These are phyloP conservation scores for Ormosia semicastrata DNA, from an alignment of 306 rosid genomes.

Conservation along the genomic window DNA sequence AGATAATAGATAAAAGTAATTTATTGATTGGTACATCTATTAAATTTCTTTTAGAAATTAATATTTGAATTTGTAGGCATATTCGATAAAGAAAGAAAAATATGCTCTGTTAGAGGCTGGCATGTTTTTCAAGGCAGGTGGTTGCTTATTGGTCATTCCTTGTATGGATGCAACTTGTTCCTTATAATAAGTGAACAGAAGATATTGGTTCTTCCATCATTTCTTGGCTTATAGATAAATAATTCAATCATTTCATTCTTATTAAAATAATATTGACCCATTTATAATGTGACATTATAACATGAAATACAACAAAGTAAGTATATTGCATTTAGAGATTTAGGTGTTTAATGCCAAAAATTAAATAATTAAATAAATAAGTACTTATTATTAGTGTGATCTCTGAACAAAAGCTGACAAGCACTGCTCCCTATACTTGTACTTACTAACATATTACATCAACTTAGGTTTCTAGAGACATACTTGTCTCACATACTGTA, in stretches of 20 bases:
- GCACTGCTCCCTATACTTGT: conserved; percentile 32
- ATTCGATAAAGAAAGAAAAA: conserved; percentile 9
- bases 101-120: conserved; percentile 1
- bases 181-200: neutral
- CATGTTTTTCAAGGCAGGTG: neutral
- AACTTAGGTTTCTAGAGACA: conserved; percentile 34
- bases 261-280: too few relatives aligned
- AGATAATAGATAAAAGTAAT: conserved; percentile 39
- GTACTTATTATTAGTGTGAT: neutral
- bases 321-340: conserved; percentile 16
- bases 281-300: conserved; percentile 29
- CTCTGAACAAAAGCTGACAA: conserved; percentile 35
- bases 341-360: neutral
- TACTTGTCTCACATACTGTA: conserved; percentile 35
- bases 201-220: neutral
- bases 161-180: neutral
- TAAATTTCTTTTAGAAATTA: neutral
- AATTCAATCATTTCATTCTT: conserved; percentile 14
- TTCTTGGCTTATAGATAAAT: conserved; percentile 9
- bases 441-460: conserved; percentile 38
- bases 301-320: conserved; percentile 49
- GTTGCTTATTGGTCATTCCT: conserved; percentile 13
- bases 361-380: neutral
- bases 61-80: conserved; percentile 3
- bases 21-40: neutral